Evolutionary conservation across 139 green algal species (phyloP), one percentile per base, ranked within the genome.

Genomic region (Dunaliella primolecta): DNA sequence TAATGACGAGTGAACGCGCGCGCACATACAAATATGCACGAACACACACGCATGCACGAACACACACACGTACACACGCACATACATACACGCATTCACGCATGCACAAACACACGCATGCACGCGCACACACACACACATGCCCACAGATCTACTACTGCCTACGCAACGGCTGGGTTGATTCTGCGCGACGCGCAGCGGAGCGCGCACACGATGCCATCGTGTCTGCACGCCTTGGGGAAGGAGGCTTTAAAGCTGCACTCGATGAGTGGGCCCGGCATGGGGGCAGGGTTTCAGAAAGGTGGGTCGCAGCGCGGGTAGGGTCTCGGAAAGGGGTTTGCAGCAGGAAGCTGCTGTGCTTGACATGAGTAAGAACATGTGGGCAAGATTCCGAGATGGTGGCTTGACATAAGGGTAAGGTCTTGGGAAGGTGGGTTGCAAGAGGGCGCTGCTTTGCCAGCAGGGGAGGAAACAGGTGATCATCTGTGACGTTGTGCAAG

Each of bases 91-190:
- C 46, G 15, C 46, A 64, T 15, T 25, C 46, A 64, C 46, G 15
- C 46, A 64, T 15, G 15, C 46, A 64, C 46, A 64, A 7, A 64
- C 46, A 64, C 46, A 64, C 46, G 15, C 46, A 64, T 15, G 15
- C 46, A 64, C 46, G 15, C 46, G 15, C 46, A 78, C 29, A 33
- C 29, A 36, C 72, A 78, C 29, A 78, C 29, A 78, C 30, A 24
- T 24, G 11, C 30, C 7, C 87, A 85, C 86, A 94, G 87, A 85
- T 97, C 77, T 97, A 92, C 88, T 91, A 88, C 80, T 91, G 85
- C 86, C 89, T 97, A 31, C 89, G 94, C 32, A 91, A 91, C 31
- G 94, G 94, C 46, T 94, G 91, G 83, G 57, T 86, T 29, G 83
- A 89, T 34, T 89, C 94, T 30, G 94, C 94, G 0, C 80, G 91